These are phyloP conservation scores for Yamadazyma akitaensis DNA, from an alignment of 805 yeast genomes.

Conservation along the genomic window DNA sequence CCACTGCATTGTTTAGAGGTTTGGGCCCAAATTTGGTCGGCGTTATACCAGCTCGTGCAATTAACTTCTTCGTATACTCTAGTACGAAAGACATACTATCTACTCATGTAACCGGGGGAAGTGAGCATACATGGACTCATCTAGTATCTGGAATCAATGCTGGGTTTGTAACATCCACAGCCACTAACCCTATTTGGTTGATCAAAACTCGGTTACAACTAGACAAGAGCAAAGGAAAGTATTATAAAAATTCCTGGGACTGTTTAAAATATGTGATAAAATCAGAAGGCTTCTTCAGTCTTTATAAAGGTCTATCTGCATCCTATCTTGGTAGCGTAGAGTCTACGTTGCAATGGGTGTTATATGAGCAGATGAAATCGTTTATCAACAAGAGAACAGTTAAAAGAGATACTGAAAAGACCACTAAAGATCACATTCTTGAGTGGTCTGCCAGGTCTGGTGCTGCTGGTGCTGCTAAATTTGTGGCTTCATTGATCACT, in stretches of 20 bases:
- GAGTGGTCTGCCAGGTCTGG: conserved; percentile 98
- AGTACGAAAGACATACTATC: conserved; percentile 79
- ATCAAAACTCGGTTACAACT: conserved; percentile 91
- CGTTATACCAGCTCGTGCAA: conserved; percentile 96
- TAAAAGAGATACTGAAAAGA: conserved; percentile 30
- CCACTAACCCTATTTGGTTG: conserved; percentile 97
- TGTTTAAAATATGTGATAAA: conserved; percentile 67
- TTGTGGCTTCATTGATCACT: conserved; percentile 86
- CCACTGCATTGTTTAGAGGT: conserved; percentile 86
- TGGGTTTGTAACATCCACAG: conserved; percentile 91
- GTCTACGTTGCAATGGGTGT: conserved; percentile 92
- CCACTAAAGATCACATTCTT: conserved; percentile 58
- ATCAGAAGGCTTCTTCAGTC: conserved; percentile 74
- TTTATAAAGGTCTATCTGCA: conserved; percentile 90
- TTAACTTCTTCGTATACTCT: conserved; percentile 96
- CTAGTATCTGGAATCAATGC: conserved; percentile 84
- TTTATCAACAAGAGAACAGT: conserved; percentile 54
- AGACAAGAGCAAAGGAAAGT: conserved; percentile 66
- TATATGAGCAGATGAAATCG: conserved; percentile 90
- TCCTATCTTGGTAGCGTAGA: conserved; percentile 92
- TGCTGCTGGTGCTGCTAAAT: conserved; percentile 95
- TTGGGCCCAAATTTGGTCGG: conserved; percentile 96
- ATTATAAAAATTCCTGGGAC: conserved; percentile 82
- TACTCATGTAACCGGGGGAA: conserved; percentile 61
- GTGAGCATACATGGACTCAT: conserved; percentile 84